phyloP scores from a whole-genome alignment of 2,329 filamentous ascomycete genomes.

The Chrysosporium keratinophilum region DNA sequence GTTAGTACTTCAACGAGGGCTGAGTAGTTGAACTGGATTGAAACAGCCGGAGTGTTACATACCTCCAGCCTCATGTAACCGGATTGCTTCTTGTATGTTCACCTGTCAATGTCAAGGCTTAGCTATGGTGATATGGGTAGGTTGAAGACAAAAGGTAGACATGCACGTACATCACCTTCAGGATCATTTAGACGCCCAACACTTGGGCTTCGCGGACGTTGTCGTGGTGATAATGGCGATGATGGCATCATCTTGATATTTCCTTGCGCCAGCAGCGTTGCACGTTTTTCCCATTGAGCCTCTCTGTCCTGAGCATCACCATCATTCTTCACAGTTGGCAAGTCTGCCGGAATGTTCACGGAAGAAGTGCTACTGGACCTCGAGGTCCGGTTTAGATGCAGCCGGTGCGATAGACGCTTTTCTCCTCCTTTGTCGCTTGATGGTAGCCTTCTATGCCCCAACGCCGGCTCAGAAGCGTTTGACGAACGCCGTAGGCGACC shows the following conservation, averaged over 20 bases:
- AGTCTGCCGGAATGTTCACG: conserved; percentile 63
- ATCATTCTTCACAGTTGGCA: conserved; percentile 54
- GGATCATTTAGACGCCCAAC: conserved; percentile 24
- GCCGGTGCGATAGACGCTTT: conserved; percentile 51
- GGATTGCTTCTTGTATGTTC: conserved; percentile 91
- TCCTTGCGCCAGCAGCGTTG: conserved; percentile 69
- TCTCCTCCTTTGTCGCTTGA: conserved; percentile 22
- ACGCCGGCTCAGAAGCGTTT: conserved; percentile 8
- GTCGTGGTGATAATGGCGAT: background rate
- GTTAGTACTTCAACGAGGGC: background rate
- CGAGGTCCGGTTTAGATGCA: conserved; percentile 51
- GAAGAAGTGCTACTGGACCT: conserved; percentile 48
- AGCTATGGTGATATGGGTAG: background rate
- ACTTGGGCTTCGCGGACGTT: conserved; percentile 23
- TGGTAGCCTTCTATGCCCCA: conserved; percentile 3
- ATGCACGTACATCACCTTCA: conserved; percentile 29
- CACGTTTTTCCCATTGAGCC: conserved; percentile 82
- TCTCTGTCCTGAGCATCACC: conserved; percentile 49
- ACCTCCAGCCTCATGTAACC: conserved; percentile 73
- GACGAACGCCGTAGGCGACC: conserved; percentile 27
- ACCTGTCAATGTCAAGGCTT: conserved; percentile 19
- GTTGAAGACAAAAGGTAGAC: background rate
- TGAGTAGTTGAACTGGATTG: background rate
- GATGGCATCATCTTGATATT: conserved; percentile 34
- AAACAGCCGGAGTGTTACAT: conserved; percentile 15